Evolutionary conservation across 2,329 filamentous ascomycete genomes (phyloP).

Genomic region (Cercospora sesami): DNA sequence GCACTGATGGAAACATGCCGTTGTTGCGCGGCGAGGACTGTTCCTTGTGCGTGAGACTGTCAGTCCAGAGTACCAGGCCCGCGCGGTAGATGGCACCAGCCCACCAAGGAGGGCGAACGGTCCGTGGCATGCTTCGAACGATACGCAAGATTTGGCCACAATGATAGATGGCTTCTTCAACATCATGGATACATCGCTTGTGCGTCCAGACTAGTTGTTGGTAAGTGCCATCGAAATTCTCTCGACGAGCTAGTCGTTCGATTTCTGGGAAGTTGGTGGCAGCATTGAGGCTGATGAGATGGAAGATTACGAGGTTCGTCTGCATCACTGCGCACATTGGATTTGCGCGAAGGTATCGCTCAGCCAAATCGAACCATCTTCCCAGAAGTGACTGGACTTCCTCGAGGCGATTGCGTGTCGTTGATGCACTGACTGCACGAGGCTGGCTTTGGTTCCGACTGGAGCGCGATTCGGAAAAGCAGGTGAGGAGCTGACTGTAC

Average conservation of each 20-base stretch:
- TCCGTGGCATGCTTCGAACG: slow-evolving; percentile 59
- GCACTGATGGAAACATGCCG: slow-evolving; percentile 40
- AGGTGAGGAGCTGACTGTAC: slow-evolving; percentile 64
- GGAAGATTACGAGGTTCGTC: slow-evolving; percentile 68
- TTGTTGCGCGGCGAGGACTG: slow-evolving; percentile 38
- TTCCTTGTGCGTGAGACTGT: slow-evolving; percentile 58
- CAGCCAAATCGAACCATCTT: slow-evolving; percentile 67
- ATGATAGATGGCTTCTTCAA: slow-evolving; percentile 66
- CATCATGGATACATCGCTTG: slow-evolving; percentile 63
- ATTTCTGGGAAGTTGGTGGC: slow-evolving; percentile 68
- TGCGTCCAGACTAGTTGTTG: slow-evolving; percentile 58
- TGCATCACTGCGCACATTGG: slow-evolving; percentile 61
- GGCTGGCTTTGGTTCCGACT: slow-evolving; percentile 45
- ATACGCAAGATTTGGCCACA: slow-evolving; percentile 66
- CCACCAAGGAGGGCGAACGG: slow-evolving; percentile 69
- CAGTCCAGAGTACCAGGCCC: slow-evolving; percentile 62
- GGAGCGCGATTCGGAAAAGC: slow-evolving; percentile 59
- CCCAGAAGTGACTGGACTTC: slow-evolving; percentile 65
- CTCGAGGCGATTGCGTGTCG: slow-evolving; percentile 61
- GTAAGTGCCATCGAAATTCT: slow-evolving; percentile 58
- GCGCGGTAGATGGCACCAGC: slow-evolving; percentile 69
- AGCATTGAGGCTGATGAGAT: slow-evolving; percentile 68
- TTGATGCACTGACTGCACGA: slow-evolving; percentile 58
- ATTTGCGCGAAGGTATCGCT: slow-evolving; percentile 57
- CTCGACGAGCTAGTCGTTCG: slow-evolving; percentile 64